A percentile compares a stretch with the other conserved stretches of the same genome.
These are phyloP conservation scores for Aciculoconidium aculeatum DNA, from an alignment of 805 yeast species.

Conservation along the genomic window DNA sequence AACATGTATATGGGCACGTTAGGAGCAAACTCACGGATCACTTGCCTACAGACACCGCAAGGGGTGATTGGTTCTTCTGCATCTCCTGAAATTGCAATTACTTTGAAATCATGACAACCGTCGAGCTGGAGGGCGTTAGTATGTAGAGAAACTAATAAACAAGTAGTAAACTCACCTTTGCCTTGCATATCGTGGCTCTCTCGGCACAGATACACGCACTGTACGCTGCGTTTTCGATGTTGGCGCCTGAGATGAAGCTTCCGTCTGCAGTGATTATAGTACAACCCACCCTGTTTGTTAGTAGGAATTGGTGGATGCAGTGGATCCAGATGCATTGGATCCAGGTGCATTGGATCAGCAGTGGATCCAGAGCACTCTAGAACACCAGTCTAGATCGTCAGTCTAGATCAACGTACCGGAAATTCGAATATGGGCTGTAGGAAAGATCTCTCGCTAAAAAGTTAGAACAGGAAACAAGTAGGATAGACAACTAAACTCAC, in stretches of 20 bases:
- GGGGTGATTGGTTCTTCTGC: conserved; percentile 61
- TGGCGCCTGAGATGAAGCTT: conserved; percentile 62
- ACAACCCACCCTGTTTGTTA: conserved; percentile 67
- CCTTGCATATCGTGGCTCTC: conserved; percentile 30
- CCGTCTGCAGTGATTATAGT: conserved; percentile 51
- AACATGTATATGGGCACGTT: conserved; percentile 66
- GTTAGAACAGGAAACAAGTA: too few relatives aligned
- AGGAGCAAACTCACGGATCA: conserved; percentile 71
- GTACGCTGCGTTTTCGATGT: conserved; percentile 89
- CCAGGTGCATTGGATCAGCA: too few relatives aligned
- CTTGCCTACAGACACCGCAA: conserved; percentile 92
- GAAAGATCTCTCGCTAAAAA: conserved; percentile 45
- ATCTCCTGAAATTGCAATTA: conserved; percentile 66
- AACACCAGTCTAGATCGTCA: too few relatives aligned
- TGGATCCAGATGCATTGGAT: too few relatives aligned
- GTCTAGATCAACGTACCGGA: too few relatives aligned
- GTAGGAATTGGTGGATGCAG: conserved; percentile 9
- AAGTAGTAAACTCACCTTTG: conserved; percentile 25
- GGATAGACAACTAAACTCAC: conserved; percentile 14
- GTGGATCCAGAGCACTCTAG: too few relatives aligned
- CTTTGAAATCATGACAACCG: conserved; percentile 42
- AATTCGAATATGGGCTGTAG: conserved; percentile 70
- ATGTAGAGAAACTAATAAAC: background rate
- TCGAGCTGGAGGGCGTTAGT: conserved; percentile 17
- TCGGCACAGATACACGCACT: conserved; percentile 48